Evolutionary conservation across 257 asterid genomes (phyloP), one percentile per base, ranked within the genome.

Genomic region (Salvia rosmarinus): DNA sequence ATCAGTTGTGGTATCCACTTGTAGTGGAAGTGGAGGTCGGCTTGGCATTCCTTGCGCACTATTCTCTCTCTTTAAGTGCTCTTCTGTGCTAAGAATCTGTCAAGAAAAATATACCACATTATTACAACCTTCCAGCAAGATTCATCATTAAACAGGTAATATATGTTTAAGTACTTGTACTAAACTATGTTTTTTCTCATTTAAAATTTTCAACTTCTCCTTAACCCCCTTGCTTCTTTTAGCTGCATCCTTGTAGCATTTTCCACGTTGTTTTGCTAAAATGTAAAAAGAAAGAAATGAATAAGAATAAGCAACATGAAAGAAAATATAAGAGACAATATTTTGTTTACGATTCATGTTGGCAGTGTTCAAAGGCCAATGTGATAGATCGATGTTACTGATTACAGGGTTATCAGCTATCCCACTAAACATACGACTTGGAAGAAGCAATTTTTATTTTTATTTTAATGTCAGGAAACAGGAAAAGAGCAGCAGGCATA

Each of bases 141-240:
- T 64, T 34, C 28, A 68, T 35, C 61, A 56, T 60, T 70, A 54
- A 28, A 74, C 8, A 20, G 6, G 20, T 19, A 5, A 55, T 74
- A 86, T 98, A 96, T 89, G 97, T 79, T 88, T 94, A 75, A 94
- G 88, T 72, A 86, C 91, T 80, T 88, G 96, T 57, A 94, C 99
- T 76, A 94, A 80, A 74, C 85, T 56, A 70, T 94, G 99, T 62
- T 89, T 91, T 80, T 86, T 90, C 82, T 82, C 88, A 74, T 89
- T 89, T 79, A 91, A 55, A 71, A 87, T 70, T 74, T 80, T 85
- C 80, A 94, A 70, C 80, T 82, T 86, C 80, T 88, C 98, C 85
- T 83, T 85, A 64, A 91, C 82, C 84, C 91, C 98, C 78, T 83
- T 84, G 60, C 64, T 85, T 54, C 88, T 88, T 79, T 83, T 84